phyloP scores from a whole-genome alignment of 331 rosid species.

The Telfairia occidentalis region DNA sequence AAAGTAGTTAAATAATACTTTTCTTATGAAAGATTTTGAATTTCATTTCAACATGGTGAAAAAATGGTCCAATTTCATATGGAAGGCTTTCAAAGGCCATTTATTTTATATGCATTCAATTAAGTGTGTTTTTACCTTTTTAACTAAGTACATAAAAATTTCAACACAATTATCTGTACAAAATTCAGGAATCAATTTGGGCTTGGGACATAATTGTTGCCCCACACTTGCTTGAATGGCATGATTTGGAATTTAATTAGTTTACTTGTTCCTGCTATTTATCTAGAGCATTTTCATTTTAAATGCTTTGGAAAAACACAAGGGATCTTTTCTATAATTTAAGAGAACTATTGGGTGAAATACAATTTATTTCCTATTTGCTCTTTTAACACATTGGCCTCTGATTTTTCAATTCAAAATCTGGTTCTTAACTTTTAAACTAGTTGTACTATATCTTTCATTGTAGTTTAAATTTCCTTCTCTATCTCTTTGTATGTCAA shows the following conservation, averaged over 20 bases:
- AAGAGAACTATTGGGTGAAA: background rate
- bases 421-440: background rate
- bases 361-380: background rate
- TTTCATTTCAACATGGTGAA: constrained; percentile 5
- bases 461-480: background rate
- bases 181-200: background rate
- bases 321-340: background rate
- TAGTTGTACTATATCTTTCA: background rate
- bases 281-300: background rate
- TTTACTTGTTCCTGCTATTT: background rate
- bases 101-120: background rate
- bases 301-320: background rate
- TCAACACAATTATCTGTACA: background rate
- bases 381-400: background rate
- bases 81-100: background rate
- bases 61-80: background rate
- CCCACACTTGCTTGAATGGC: background rate
- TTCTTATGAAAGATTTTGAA: background rate
- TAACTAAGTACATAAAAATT: background rate
- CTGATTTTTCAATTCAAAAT: background rate
- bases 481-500: background rate
- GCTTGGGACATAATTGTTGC: background rate
- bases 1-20: background rate
- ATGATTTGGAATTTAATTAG: background rate
- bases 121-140: background rate